Conservation (phyloP, 2,329 filamentous ascomycete genomes). For the Lecanosticta acicola region DNA sequence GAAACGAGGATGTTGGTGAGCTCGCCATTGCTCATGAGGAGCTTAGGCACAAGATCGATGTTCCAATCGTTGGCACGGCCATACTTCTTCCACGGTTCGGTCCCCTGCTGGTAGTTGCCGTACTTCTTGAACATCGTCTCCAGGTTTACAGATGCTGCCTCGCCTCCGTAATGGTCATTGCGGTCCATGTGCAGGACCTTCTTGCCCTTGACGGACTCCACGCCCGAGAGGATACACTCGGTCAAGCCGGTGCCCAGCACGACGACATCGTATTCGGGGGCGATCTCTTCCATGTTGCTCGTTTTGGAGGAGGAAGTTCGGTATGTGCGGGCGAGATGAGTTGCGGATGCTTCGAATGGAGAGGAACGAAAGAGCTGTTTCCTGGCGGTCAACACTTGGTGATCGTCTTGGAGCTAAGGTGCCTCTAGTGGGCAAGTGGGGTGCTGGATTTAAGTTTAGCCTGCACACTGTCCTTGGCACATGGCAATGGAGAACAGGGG, state of each 20-base stretch:
- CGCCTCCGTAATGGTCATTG: conserved; percentile 97
- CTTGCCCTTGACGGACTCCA: conserved; percentile 96
- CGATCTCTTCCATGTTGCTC: conserved; percentile 90
- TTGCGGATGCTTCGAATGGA: too few species aligned
- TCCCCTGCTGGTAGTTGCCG: conserved; percentile 69
- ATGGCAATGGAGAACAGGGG: not conserved
- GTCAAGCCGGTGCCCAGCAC: conserved; percentile 97
- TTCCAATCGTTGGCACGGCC: conserved; percentile 98
- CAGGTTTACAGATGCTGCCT: conserved; percentile 94
- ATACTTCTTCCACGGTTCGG: conserved; percentile 97
- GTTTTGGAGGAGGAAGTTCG: too few species aligned
- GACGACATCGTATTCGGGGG: conserved; percentile 96
- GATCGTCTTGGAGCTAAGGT: not conserved
- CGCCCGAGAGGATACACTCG: conserved; percentile 97
- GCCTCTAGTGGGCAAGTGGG: not conserved
- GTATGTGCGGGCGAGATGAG: too few species aligned
- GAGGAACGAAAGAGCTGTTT: not conserved
- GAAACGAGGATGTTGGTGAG: conserved; percentile 97
- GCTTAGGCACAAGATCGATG: conserved; percentile 96
- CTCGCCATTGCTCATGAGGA: conserved; percentile 97
- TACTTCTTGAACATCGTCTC: conserved; percentile 97
- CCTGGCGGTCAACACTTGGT: not conserved
- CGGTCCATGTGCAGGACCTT: conserved; percentile 98
- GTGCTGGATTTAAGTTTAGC: not conserved
- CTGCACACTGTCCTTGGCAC: not conserved